Base-by-base conservation (phyloP, 2,329 filamentous ascomycete species). In the Talaromyces sp. region DNA sequence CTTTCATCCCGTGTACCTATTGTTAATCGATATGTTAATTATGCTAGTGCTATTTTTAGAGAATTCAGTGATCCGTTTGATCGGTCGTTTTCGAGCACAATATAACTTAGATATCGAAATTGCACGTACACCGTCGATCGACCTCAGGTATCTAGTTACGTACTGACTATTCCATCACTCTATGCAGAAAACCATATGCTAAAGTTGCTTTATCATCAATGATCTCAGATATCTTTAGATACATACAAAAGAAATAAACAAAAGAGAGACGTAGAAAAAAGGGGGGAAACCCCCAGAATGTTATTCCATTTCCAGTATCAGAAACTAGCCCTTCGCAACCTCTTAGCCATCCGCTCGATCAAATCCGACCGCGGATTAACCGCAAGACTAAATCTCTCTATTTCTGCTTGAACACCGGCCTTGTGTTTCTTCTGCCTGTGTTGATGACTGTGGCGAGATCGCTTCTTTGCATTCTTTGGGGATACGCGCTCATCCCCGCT, bases 261-360 rank as follows among this genome's bases (percentile, higher is more conserved):
- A 25, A 25, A 15, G 19, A 45, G 10, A 15, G 19, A 47, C 6
- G 15, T 19, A 43, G 45, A 15, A 3, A 54, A 9, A n/a, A 33
- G 3, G 13, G 22, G 3, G 13, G 22, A 37, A 35, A 52, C 33
- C n/a, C 25, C 33, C 50, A 54, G 31, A 17, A 37, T 39, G 33
- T 15, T 11, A 37, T 37, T 11, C 33, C 50, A 13, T n/a, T 54
- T 35, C 27, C 31, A 19, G 17, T 11, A 13, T 66, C 67, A 66
- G 57, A 66, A 58, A 22, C 61, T 68, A 15, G 58, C 63, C n/a
- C 63, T 61, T 17, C 63, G 49, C 41, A 65, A 17, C 27, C 63
- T 47, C 59, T 62, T 62, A 13, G 52, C 52, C 31, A 59, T 61
- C 13, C 57, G 56, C 19, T 25, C 58, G 37, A 49, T 31, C 17